Percentiles rank a stretch among this genome's conserved stretches.
Conservation (phyloP, 2,329 filamentous ascomycete genomes). For the Cytospora leucostoma region DNA sequence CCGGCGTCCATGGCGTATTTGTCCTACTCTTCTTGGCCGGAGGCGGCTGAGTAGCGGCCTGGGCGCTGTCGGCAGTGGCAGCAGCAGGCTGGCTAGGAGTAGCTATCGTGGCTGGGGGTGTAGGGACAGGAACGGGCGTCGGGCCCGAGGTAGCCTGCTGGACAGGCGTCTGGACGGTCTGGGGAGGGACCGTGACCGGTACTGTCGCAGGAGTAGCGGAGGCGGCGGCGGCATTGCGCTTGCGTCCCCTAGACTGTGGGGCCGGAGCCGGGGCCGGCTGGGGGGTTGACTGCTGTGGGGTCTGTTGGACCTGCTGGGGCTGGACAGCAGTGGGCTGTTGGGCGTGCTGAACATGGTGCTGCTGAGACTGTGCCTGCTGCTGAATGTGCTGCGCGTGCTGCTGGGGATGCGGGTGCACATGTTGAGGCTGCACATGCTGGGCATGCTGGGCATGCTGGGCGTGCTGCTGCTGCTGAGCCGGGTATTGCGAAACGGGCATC, state of each 20-base stretch:
- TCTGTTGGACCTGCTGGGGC: conserved; percentile 30
- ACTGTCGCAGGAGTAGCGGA: conserved; percentile 39
- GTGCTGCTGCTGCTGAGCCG: conserved; percentile 25
- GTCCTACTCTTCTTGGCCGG: conserved; percentile 89
- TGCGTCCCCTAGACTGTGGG: conserved; percentile 36
- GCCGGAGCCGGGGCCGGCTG: conserved; percentile 34
- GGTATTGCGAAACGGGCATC: conserved; percentile 27
- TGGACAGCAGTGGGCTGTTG: conserved; percentile 30
- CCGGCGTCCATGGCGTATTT: conserved; percentile 98
- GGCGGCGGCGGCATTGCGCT: conserved; percentile 43
- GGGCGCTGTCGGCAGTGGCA: conserved; percentile 36
- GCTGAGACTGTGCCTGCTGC: conserved; percentile 32
- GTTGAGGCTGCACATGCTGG: conserved; percentile 31
- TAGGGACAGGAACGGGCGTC: conserved; percentile 35
- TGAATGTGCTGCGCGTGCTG: conserved; percentile 36
- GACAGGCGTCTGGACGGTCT: conserved; percentile 40
- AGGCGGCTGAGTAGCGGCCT: conserved; percentile 46
- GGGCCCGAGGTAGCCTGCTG: conserved; percentile 32
- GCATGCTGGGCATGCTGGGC: conserved; percentile 23
- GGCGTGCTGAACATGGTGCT: conserved; percentile 38
- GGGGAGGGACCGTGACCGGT: conserved; percentile 37
- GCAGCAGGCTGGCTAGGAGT: conserved; percentile 32
- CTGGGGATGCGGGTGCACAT: conserved; percentile 34
- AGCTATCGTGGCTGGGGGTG: conserved; percentile 33
- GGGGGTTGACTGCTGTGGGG: conserved; percentile 34